Evolutionary conservation across 305 asterid genomes (phyloP).

Genomic region (Coffea humblotiana): DNA sequence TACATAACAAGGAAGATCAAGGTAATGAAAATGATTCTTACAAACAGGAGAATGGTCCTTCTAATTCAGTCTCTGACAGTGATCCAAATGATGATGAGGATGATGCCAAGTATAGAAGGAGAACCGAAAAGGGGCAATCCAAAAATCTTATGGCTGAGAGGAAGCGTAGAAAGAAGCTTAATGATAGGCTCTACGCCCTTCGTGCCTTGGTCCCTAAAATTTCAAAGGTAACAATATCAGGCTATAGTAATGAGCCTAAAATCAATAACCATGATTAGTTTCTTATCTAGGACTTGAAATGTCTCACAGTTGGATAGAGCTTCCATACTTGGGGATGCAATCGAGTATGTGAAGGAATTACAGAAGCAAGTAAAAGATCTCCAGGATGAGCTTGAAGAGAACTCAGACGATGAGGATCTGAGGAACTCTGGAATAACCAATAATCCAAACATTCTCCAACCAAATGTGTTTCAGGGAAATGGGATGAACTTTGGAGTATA

Average conservation of each 20-base stretch:
- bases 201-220: slow-evolving; percentile 90
- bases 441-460: slow-evolving; percentile 24
- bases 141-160: slow-evolving; percentile 92
- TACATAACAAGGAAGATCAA: slow-evolving; percentile 38
- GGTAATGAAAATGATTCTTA: slow-evolving; percentile 38
- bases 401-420: slow-evolving; percentile 62
- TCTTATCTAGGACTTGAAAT: background rate
- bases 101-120: slow-evolving; percentile 57
- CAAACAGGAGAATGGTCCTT: slow-evolving; percentile 35
- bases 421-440: slow-evolving; percentile 23
- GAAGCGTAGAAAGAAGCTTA: slow-evolving; percentile 88
- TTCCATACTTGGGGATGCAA: slow-evolving; percentile 90
- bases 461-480: slow-evolving; percentile 29
- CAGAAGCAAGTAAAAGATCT: slow-evolving; percentile 68
- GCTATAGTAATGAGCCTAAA: background rate
- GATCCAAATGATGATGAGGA: slow-evolving; percentile 71
- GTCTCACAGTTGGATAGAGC: slow-evolving; percentile 75
- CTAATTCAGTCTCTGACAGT: slow-evolving; percentile 43
- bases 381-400: slow-evolving; percentile 70
- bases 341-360: slow-evolving; percentile 81
- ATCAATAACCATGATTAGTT: background rate
- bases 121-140: slow-evolving; percentile 68
- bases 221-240: slow-evolving; percentile 54
- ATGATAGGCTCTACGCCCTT: slow-evolving; percentile 78
- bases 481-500: slow-evolving; percentile 26